Evolutionary conservation across 176 grass and related monocot species (phyloP), one percentile per base, ranked within the genome.

Genomic region (Hsuehochloa calcarea): DNA sequence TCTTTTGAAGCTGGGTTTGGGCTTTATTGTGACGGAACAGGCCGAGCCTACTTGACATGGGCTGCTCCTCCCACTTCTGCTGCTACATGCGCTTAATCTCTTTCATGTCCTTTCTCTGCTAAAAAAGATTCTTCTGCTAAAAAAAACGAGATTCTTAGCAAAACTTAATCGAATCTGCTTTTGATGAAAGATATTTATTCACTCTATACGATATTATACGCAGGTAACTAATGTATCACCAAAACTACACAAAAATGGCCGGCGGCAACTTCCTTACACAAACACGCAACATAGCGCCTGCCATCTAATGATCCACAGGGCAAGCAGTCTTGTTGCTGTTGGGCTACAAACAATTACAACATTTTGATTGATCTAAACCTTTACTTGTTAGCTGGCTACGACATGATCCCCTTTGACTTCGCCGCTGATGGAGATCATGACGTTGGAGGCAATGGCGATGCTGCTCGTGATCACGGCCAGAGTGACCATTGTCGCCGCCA

Each of bases 391-490:
- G 10, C 60, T 78, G 68, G 49, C 72, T 78, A 7, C 49, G 9
- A 63, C 54, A 67, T 63, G 4, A 20, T 8, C 37, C 35, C 10
- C 44, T 41, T 84, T 56, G 44, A 52, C 58, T 29, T 82, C 55
- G 31, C 66, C 58, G 8, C 40, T 61, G 65, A 93, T 70, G 40
- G 84, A 87, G 76, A 49, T 95, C 80, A 92, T 89, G 46, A 98
- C 61, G 82, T 94, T 99, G 34, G 93, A 94, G 60, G 83, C 87
- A 39, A 99, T 95, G 70, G 93, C 96, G 78, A 99, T 91, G 65
- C 72, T 88, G 82, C 93, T 99, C 13, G 93, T 92, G 39, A 92
- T 87, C 20, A 94, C 87, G 2, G 96, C 96, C 27, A 95, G 66
- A 76, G 66, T n/a, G 52, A 98, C 86, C 96, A 98, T 98, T 4